Conservation (phyloP, 768 basidiomycete genomes). For the Auricularia auricula-judae region DNA sequence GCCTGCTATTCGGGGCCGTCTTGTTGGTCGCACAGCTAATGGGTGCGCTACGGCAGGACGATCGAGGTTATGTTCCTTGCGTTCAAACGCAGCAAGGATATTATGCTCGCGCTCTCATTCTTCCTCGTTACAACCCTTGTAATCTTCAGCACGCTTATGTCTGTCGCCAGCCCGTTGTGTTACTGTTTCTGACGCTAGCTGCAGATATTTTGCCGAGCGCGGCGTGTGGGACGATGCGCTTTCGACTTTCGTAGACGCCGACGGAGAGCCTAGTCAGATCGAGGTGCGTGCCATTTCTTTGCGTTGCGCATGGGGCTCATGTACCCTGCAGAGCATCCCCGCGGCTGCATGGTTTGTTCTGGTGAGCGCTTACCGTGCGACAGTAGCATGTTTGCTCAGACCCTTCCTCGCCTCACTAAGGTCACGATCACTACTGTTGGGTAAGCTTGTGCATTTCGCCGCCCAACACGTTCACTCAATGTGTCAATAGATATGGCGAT, state of each 20-base stretch:
- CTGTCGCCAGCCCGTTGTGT: slow-evolving; percentile 15
- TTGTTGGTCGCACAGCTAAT: background rate
- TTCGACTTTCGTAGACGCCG: slow-evolving; percentile 71
- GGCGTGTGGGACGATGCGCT: slow-evolving; percentile 81
- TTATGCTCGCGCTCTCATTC: slow-evolving; percentile 75
- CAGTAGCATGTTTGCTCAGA: slow-evolving; percentile 52
- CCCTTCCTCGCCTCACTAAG: slow-evolving; percentile 22
- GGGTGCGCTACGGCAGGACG: slow-evolving; percentile 33
- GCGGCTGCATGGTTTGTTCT: slow-evolving; percentile 62
- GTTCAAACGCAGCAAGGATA: slow-evolving; percentile 75
- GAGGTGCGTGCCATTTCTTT: slow-evolving; percentile 32
- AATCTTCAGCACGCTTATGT: slow-evolving; percentile 80
- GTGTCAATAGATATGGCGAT: slow-evolving; percentile 57
- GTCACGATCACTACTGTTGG: background rate
- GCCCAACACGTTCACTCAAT: background rate
- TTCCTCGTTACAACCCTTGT: slow-evolving; percentile 82
- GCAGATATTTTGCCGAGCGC: slow-evolving; percentile 79
- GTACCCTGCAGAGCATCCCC: slow-evolving; percentile 43
- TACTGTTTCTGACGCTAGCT: background rate
- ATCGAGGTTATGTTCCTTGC: slow-evolving; percentile 92
- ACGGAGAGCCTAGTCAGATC: slow-evolving; percentile 76
- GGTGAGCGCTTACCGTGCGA: background rate
- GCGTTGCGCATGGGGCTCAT: background rate
- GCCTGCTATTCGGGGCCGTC: background rate
- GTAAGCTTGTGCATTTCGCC: background rate